Evolutionary conservation across 2,329 filamentous ascomycete genomes (phyloP).

Genomic region (Phoma herbarum): DNA sequence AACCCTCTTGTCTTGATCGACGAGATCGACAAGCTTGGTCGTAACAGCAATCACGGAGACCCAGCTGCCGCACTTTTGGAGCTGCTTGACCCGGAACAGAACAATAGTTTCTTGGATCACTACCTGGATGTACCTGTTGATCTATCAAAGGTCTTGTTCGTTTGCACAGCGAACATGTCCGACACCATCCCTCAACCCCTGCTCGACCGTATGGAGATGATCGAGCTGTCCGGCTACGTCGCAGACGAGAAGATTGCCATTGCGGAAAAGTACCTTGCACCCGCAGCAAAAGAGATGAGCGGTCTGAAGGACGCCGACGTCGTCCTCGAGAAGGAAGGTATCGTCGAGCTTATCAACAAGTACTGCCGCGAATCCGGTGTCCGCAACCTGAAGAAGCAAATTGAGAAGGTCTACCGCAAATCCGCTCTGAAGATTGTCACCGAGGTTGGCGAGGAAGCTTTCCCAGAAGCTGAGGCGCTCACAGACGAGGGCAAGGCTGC

Average conservation of each 20-base stretch:
- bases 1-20: conserved; percentile 97
- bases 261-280: conserved; percentile 89
- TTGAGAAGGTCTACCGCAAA: conserved; percentile 98
- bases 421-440: conserved; percentile 96
- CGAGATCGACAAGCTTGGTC: conserved; percentile 97
- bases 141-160: conserved; percentile 95
- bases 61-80: conserved; percentile 94
- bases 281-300: conserved; percentile 91
- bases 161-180: conserved; percentile 98
- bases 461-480: conserved; percentile 81
- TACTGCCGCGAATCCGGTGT: conserved; percentile 98
- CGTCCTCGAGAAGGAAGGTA: conserved; percentile 83
- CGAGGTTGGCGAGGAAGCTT: conserved; percentile 84
- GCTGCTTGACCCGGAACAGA: conserved; percentile 94
- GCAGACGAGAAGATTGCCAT: conserved; percentile 99
- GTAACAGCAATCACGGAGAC: conserved; percentile 89
- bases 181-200: conserved; percentile 96
- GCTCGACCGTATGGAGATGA: conserved; percentile 97
- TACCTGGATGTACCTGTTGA: conserved; percentile 99
- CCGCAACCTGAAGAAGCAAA: conserved; percentile 98
- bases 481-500: conserved; percentile 87
- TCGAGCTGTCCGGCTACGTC: conserved; percentile 94
- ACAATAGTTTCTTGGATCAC: conserved; percentile 95
- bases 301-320: conserved; percentile 92
- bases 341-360: conserved; percentile 96